These are phyloP conservation scores for Debaryomycetaceae sp. DNA, from an alignment of 1,139 yeast species.

Conservation along the genomic window DNA sequence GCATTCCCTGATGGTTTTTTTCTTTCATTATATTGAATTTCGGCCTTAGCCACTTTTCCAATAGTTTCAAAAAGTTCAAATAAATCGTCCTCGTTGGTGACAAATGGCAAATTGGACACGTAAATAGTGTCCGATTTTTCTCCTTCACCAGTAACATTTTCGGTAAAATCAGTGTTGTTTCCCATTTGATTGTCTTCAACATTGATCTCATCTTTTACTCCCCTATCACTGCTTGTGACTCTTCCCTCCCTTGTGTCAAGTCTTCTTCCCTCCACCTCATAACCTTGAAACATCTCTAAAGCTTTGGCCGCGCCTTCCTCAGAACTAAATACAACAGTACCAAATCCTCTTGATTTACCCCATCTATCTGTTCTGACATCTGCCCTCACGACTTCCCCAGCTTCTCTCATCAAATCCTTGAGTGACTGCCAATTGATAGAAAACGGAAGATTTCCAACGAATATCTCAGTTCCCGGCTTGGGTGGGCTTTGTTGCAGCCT, in stretches of 20 bases:
- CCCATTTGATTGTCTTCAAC: constrained; percentile 1
- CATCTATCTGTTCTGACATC: constrained; percentile 66
- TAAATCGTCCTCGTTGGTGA: constrained; percentile 81
- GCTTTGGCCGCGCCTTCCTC: constrained; percentile 63
- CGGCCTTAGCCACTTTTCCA: constrained; percentile 75
- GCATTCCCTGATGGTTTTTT: constrained; percentile 84
- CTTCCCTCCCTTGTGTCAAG: constrained; percentile 68
- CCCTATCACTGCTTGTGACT: constrained; percentile 5
- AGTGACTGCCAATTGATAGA: constrained; percentile 79
- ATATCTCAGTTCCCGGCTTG: constrained; percentile 62
- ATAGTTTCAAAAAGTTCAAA: constrained; percentile 83
- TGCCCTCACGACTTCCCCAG: constrained; percentile 76
- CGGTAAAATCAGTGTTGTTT: constrained; percentile 54
- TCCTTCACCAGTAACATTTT: constrained; percentile 64
- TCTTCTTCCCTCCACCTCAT: constrained; percentile 63
- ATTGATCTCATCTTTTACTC: constrained; percentile 1
- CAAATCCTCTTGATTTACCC: constrained; percentile 85
- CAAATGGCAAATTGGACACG: constrained; percentile 81
- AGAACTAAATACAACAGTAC: constrained; percentile 63
- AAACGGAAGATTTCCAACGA: constrained; percentile 81
- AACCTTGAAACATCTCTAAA: constrained; percentile 61
- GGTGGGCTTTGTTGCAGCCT: constrained; percentile 13
- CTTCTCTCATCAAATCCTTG: constrained; percentile 76
- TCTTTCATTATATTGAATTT: constrained; percentile 59
- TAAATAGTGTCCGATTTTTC: constrained; percentile 60